Percentiles rank a stretch among this genome's conserved stretches.
Evolutionary conservation across 179 eudicot genomes (phyloP).

Genomic region (Silene coronaria): DNA sequence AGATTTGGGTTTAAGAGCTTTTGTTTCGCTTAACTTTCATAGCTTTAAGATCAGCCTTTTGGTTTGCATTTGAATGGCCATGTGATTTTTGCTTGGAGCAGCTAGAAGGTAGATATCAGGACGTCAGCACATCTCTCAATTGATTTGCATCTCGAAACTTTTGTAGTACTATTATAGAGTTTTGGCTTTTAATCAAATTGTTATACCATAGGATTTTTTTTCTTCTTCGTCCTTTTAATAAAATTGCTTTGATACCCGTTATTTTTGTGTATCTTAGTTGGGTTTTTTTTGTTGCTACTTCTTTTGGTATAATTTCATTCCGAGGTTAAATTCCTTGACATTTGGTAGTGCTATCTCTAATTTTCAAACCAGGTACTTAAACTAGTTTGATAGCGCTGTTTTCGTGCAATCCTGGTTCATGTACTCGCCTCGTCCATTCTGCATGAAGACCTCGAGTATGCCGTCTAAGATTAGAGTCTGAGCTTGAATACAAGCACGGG

Average conservation of each 20-base stretch:
- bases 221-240: not conserved
- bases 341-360: not conserved
- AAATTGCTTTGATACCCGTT: not conserved
- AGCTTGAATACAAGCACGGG: no score
- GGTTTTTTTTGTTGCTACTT: not conserved
- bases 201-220: not conserved
- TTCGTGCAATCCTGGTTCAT: no score
- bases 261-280: not conserved
- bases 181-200: conserved; percentile 7
- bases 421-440: no score
- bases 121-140: conserved; percentile 8
- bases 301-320: no score
- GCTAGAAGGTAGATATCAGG: conserved; percentile 14
- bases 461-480: no score
- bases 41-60: conserved; percentile 15
- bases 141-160: conserved; percentile 6
- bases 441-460: no score
- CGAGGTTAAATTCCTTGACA: not conserved
- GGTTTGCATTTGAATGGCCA: conserved; percentile 9
- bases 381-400: no score
- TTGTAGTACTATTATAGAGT: conserved; percentile 4
- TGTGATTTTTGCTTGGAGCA: conserved; percentile 14
- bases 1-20: conserved; percentile 12
- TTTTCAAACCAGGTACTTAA: no score
- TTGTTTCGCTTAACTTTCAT: conserved; percentile 9